phyloP scores from a whole-genome alignment of 345 rosid genomes.

The Laguncularia racemosa region DNA sequence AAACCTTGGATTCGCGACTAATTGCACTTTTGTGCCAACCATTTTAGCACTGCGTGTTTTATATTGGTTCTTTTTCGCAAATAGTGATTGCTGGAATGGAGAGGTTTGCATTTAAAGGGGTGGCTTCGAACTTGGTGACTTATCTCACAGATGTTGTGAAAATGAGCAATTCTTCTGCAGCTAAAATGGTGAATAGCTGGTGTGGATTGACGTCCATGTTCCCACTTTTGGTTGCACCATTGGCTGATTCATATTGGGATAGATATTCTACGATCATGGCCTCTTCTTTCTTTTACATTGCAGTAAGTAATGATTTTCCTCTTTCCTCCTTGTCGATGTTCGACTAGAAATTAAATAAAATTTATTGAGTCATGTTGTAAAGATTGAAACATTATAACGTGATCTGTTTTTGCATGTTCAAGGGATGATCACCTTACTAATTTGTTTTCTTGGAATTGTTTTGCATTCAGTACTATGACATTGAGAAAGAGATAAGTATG shows the following conservation, averaged over 20 bases:
- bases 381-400: too few species aligned
- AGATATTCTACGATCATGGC: slow-evolving; percentile 63
- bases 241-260: slow-evolving; percentile 80
- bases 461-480: too few species aligned
- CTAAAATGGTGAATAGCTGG: slow-evolving; percentile 85
- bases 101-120: slow-evolving; percentile 97
- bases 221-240: slow-evolving; percentile 74
- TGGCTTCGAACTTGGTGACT: slow-evolving; percentile 84
- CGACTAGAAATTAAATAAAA: neutral
- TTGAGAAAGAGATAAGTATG: too few species aligned
- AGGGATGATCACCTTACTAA: too few species aligned
- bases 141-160: slow-evolving; percentile 75
- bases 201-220: slow-evolving; percentile 80
- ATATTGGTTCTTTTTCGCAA: neutral
- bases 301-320: slow-evolving; percentile 33
- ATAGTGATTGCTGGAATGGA: slow-evolving; percentile 77
- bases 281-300: slow-evolving; percentile 66
- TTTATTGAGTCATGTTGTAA: neutral
- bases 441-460: too few species aligned
- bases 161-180: slow-evolving; percentile 85
- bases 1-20: too few species aligned
- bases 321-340: neutral
- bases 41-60: neutral
- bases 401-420: too few species aligned
- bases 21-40: neutral